phyloP scores from a whole-genome alignment of 495 filamentous ascomycete species.

The Xylaria flabelliformis region DNA sequence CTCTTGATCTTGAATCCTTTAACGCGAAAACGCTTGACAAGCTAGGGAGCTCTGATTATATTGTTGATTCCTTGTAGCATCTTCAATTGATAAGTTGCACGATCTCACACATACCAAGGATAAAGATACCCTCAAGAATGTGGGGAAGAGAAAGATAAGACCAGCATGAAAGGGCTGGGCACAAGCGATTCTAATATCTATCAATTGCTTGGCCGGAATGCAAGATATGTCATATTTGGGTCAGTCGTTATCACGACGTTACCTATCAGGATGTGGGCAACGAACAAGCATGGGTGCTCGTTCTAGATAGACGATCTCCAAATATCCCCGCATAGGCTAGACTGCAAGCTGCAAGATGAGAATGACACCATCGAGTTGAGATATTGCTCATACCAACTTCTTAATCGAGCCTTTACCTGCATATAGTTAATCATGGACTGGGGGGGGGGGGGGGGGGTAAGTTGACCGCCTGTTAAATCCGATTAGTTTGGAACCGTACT shows the following conservation, averaged over 20 bases:
- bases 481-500: no score
- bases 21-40: neutral
- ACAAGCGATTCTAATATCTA: neutral
- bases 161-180: neutral
- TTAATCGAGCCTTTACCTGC: neutral
- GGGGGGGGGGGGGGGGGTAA: no score
- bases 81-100: neutral
- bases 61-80: neutral
- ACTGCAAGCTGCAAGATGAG: neutral
- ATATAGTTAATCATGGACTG: neutral
- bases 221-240: neutral
- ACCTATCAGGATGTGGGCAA: neutral
- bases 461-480: neutral
- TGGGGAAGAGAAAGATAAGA: neutral
- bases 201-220: neutral
- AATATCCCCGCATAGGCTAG: conserved; percentile 13
- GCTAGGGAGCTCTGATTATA: neutral
- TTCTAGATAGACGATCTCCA: conserved; percentile 13
- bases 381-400: conserved; percentile 10
- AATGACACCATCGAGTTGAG: conserved; percentile 20
- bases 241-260: neutral
- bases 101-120: neutral
- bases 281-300: conserved; percentile 7
- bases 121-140: neutral
- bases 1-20: neutral